phyloP scores from a whole-genome alignment of 768 basidiomycete species.

The Hygrocybe punicea region DNA sequence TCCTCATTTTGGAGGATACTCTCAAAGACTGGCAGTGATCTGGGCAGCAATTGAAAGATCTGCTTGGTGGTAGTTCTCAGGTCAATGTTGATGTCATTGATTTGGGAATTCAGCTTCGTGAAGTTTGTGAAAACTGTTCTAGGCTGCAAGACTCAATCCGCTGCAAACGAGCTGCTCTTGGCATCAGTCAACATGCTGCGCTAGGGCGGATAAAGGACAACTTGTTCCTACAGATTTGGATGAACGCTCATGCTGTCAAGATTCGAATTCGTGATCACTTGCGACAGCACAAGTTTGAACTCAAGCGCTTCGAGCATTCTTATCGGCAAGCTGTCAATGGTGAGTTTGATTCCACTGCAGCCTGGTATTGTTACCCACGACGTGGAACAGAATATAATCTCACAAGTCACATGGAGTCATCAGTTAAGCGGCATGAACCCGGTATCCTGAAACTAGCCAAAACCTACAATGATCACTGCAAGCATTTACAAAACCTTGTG shows the following conservation, averaged over 20 bases:
- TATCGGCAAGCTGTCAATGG: slow-evolving; percentile 11
- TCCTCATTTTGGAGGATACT: not conserved
- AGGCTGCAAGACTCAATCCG: not conserved
- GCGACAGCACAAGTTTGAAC: slow-evolving; percentile 17
- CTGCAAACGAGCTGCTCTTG: not conserved
- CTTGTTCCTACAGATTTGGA: slow-evolving; percentile 5
- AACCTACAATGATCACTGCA: slow-evolving; percentile 21
- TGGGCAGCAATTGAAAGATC: not conserved
- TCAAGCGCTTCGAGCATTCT: slow-evolving; percentile 8
- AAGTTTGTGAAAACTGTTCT: not conserved
- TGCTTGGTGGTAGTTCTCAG: not conserved
- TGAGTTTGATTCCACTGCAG: slow-evolving; percentile 1
- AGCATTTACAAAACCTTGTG: slow-evolving; percentile 14
- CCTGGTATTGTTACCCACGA: slow-evolving; percentile 14
- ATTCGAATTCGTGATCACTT: slow-evolving; percentile 13
- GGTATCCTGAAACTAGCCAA: slow-evolving; percentile 13
- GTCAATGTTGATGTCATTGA: not conserved
- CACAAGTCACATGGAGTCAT: slow-evolving; percentile 11
- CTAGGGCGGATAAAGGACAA: not conserved
- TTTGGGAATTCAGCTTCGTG: not conserved
- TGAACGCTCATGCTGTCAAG: slow-evolving; percentile 23
- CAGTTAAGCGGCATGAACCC: slow-evolving; percentile 14
- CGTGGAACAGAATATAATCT: slow-evolving; percentile 3
- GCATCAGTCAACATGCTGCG: not conserved
- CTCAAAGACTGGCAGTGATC: not conserved